Evolutionary conservation across 139 green algal genomes (phyloP).

Genomic region (Mychonastes homosphaera): DNA sequence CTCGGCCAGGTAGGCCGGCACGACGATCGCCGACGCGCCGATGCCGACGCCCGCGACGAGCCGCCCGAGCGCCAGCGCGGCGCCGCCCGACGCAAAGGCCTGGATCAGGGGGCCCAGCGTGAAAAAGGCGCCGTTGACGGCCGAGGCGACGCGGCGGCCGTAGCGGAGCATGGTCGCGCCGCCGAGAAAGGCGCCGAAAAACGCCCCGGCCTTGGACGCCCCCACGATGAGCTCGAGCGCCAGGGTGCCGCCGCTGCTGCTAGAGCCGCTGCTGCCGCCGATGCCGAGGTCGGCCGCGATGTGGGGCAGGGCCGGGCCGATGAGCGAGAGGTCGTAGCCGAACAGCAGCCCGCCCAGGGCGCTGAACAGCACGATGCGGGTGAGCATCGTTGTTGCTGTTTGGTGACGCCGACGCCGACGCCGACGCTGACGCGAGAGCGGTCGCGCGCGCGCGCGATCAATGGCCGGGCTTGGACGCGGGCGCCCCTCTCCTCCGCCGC

Average conservation of each 20-base stretch:
- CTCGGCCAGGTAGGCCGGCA: slow-evolving; percentile 77
- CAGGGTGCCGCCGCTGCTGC: slow-evolving; percentile 16
- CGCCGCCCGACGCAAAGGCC: slow-evolving; percentile 37
- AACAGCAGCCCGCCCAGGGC: slow-evolving; percentile 67
- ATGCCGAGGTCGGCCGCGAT: slow-evolving; percentile 45
- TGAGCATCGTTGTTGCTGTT: slow-evolving; percentile 48
- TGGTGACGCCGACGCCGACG: too few relatives aligned
- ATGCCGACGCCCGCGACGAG: slow-evolving; percentile 66
- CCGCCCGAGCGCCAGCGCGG: slow-evolving; percentile 50
- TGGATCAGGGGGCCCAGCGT: slow-evolving; percentile 58
- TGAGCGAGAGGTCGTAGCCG: slow-evolving; percentile 56
- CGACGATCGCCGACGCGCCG: slow-evolving; percentile 57
- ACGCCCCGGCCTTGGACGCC: slow-evolving; percentile 55
- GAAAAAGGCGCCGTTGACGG: slow-evolving; percentile 47
- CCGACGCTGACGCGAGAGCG: too few relatives aligned
- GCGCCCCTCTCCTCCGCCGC: too few relatives aligned
- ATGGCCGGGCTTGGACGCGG: too few relatives aligned
- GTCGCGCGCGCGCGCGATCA: too few relatives aligned
- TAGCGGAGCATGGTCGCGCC: slow-evolving; percentile 66
- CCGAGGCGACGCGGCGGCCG: slow-evolving; percentile 53
- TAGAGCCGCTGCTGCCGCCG: not conserved
- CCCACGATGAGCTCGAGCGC: slow-evolving; percentile 54
- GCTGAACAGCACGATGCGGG: slow-evolving; percentile 41
- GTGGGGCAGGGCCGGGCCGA: slow-evolving; percentile 57
- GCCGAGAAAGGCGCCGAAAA: slow-evolving; percentile 61